Percentiles rank a stretch among this genome's conserved stretches.
phyloP scores from a whole-genome alignment of 1,284 basidiomycete genomes.

The Ganoderma lucidum region DNA sequence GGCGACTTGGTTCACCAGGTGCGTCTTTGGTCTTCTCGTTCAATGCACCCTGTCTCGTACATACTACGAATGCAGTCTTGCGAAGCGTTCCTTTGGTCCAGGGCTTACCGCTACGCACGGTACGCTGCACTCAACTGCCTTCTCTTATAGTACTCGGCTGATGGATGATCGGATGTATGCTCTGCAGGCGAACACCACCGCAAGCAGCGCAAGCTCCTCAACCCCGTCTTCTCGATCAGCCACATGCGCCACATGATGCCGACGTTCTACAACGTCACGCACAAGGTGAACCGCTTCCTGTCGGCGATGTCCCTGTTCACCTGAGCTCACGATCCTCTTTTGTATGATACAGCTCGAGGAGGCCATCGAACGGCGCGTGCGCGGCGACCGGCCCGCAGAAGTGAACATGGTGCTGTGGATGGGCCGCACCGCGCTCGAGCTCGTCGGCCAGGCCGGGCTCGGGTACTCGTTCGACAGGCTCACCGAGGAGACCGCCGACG shows the following conservation, averaged over 20 bases:
- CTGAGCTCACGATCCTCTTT: too few relatives aligned
- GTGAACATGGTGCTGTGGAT: slow-evolving; percentile 40
- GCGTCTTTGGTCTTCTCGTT: neutral
- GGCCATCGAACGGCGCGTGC: slow-evolving; percentile 24
- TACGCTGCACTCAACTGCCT: neutral
- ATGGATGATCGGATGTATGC: neutral
- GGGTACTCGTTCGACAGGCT: slow-evolving; percentile 41
- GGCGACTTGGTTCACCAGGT: slow-evolving; percentile 24
- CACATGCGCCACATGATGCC: slow-evolving; percentile 39
- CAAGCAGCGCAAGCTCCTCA: slow-evolving; percentile 35
- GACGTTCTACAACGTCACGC: slow-evolving; percentile 31
- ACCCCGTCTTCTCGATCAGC: slow-evolving; percentile 36
- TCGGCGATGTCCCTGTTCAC: too few relatives aligned
- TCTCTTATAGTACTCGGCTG: neutral
- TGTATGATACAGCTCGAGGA: slow-evolving; percentile 24
- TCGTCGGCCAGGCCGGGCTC: slow-evolving; percentile 41
- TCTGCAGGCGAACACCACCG: slow-evolving; percentile 24
- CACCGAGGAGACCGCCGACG: slow-evolving; percentile 27
- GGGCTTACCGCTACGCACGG: slow-evolving; percentile 24
- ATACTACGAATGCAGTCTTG: neutral
- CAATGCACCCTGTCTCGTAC: too few relatives aligned
- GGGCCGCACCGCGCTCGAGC: slow-evolving; percentile 39
- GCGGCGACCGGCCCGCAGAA: slow-evolving; percentile 11
- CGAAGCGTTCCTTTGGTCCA: slow-evolving; percentile 12
- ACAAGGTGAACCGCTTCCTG: slow-evolving; percentile 10